A percentile compares a stretch with the other conserved stretches of the same genome.
phyloP scores from a whole-genome alignment of 768 basidiomycete species.

The Cyclocybe aegerita region DNA sequence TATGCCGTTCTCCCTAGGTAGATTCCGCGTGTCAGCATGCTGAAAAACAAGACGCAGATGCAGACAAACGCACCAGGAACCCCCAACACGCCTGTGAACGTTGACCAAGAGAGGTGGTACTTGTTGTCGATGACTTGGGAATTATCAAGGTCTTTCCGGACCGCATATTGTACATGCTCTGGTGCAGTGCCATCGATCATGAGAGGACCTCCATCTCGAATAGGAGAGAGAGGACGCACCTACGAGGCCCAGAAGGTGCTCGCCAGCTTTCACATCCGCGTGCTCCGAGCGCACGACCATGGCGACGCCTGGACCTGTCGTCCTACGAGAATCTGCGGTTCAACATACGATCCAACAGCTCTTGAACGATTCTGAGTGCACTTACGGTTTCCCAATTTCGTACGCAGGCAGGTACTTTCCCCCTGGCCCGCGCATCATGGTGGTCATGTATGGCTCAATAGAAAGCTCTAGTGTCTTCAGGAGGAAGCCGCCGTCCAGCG shows the following conservation, averaged over 20 bases:
- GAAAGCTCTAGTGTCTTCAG: slow-evolving; percentile 47
- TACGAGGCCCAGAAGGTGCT: slow-evolving; percentile 36
- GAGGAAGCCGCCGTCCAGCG: slow-evolving; percentile 45
- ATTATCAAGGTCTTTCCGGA: slow-evolving; percentile 19
- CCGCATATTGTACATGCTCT: slow-evolving; percentile 40
- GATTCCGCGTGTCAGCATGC: neutral
- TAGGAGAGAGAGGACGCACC: slow-evolving; percentile 16
- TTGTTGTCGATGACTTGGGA: slow-evolving; percentile 35
- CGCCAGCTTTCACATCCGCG: slow-evolving; percentile 30
- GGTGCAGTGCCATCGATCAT: neutral
- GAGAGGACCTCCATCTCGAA: neutral
- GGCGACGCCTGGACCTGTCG: slow-evolving; percentile 37
- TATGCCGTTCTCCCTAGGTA: slow-evolving; percentile 36
- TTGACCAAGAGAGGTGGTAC: slow-evolving; percentile 44
- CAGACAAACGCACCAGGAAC: slow-evolving; percentile 45
- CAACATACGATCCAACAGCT: neutral
- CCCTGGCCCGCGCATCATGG: slow-evolving; percentile 33
- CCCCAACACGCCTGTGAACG: slow-evolving; percentile 50
- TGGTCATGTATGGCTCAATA: slow-evolving; percentile 40
- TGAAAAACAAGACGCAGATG: neutral
- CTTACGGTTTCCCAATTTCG: slow-evolving; percentile 34
- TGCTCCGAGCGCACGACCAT: slow-evolving; percentile 43
- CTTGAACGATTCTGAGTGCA: neutral
- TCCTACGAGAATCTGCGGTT: neutral
- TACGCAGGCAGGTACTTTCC: slow-evolving; percentile 25